phyloP scores from a whole-genome alignment of 345 rosid species.

The Linum lewisii region DNA sequence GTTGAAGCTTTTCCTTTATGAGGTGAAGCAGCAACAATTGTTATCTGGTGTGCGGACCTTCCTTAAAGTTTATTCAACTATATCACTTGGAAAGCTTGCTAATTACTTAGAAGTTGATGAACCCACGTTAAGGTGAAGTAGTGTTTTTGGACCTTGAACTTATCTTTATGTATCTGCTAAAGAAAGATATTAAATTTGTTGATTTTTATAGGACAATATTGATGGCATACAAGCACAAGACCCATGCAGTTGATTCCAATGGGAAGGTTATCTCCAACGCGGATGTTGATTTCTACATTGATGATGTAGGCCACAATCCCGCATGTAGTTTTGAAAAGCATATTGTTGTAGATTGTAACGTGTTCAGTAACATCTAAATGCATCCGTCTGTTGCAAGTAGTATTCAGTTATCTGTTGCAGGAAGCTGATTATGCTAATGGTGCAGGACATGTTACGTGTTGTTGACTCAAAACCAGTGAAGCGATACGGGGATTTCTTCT shows the following conservation, averaged over 20 bases:
- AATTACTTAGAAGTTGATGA: constrained; percentile 94
- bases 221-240: constrained; percentile 95
- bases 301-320: constrained; percentile 41
- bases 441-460: constrained; percentile 84
- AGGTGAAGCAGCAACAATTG: constrained; percentile 91
- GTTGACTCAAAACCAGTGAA: constrained; percentile 68
- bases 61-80: constrained; percentile 79
- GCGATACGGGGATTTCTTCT: constrained; percentile 74
- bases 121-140: constrained; percentile 58
- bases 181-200: constrained; percentile 3
- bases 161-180: neutral
- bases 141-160: neutral
- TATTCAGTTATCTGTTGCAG: no score
- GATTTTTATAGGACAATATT: constrained; percentile 59
- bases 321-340: no score
- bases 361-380: no score
- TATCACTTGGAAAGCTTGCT: constrained; percentile 78
- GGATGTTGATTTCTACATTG: constrained; percentile 83
- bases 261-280: constrained; percentile 79
- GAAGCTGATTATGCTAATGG: neutral
- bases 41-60: constrained; percentile 72
- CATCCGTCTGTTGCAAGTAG: no score
- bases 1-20: constrained; percentile 86
- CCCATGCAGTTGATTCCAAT: constrained; percentile 73
- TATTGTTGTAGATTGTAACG: no score